Percentiles rank a stretch among this genome's conserved stretches.
phyloP scores from a whole-genome alignment of 2,329 filamentous ascomycete species.

The Aureobasidium sp. region DNA sequence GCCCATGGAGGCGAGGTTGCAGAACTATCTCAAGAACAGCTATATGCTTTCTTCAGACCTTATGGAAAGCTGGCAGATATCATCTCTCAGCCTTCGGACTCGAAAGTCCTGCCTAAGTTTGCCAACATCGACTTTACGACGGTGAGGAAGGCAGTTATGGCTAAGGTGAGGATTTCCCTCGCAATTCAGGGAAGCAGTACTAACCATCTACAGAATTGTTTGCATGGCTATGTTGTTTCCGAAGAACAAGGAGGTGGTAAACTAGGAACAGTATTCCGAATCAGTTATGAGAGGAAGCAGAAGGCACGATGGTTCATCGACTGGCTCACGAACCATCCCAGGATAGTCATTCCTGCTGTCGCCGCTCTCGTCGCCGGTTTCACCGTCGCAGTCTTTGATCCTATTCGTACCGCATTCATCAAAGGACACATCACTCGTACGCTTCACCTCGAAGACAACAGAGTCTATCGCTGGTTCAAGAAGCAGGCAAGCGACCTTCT shows the following conservation, averaged over 20 bases:
- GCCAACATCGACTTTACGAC: conserved; percentile 71
- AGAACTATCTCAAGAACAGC: conserved; percentile 75
- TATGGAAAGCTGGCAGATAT: conserved; percentile 93
- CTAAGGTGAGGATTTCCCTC: conserved; percentile 40
- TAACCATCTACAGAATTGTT: conserved; percentile 54
- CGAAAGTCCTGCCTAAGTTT: conserved; percentile 74
- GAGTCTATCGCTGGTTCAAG: conserved; percentile 73
- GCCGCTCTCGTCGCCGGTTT: conserved; percentile 75
- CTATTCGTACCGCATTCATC: conserved; percentile 88
- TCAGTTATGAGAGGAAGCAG: conserved; percentile 75
- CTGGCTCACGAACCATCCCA: conserved; percentile 78
- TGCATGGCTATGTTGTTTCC: conserved; percentile 72
- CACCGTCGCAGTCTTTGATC: conserved; percentile 87
- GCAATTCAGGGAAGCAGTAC: neutral
- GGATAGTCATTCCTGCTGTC: conserved; percentile 76
- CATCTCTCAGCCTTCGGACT: conserved; percentile 71
- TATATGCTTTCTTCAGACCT: conserved; percentile 79
- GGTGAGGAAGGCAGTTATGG: conserved; percentile 73
- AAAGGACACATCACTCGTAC: conserved; percentile 76
- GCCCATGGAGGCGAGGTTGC: conserved; percentile 63
- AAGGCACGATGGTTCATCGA: conserved; percentile 77
- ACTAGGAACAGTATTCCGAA: conserved; percentile 65
- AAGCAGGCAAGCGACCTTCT: conserved; percentile 59
- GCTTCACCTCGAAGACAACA: conserved; percentile 66
- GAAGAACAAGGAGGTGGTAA: conserved; percentile 67